Evolutionary conservation across 805 yeast species (phyloP), one percentile per base, ranked within the genome.

Genomic region (Saturnispora quitensis): DNA sequence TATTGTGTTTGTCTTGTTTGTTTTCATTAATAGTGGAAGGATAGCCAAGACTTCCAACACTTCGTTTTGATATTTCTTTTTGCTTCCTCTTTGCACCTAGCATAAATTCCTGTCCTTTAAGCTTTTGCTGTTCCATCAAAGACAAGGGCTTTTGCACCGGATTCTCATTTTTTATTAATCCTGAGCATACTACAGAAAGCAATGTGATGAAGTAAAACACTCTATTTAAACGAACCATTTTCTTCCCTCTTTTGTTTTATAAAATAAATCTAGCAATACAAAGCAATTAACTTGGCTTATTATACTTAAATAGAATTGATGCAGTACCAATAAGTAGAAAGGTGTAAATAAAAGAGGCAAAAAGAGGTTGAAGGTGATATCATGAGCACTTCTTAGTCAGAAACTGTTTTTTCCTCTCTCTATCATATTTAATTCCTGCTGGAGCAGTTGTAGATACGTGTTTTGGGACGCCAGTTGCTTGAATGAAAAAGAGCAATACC

Each of bases 41-140:
- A 13, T 9, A 31, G 34, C 15, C 34, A 31, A 7, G 15, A 6
- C 4, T 31, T 31, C 12, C 34, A 10, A 31, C 34, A 3, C 15
- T 31, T 31, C 34, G 34, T 31, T 31, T 31, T 9, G 13, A 10
- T 13, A 31, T 4, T 4, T 31, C 5, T 13, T 31, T 10, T 31
- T 31, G 34, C 12, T 57, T 50, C 28, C 61, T 62, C 9, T 59
- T 55, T 25, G 50, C 45, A 31, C 56, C 57, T 3, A 56, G 47
- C 40, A 60, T 59, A 8, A 65, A 62, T 1, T 61, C 61, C 8
- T 12, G n/a, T n/a, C 24, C 25, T 13, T 27, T 43, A 4, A 25
- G 24, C 5, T 12, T 38, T 9, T 38, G 20, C 42, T 13, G 15
- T 20, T 38, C 15, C 5, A 17, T 18, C 9, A 18, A 18, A 5